Evolutionary conservation across 2,329 filamentous ascomycete species (phyloP).

Genomic region (Colletotrichum filicis): DNA sequence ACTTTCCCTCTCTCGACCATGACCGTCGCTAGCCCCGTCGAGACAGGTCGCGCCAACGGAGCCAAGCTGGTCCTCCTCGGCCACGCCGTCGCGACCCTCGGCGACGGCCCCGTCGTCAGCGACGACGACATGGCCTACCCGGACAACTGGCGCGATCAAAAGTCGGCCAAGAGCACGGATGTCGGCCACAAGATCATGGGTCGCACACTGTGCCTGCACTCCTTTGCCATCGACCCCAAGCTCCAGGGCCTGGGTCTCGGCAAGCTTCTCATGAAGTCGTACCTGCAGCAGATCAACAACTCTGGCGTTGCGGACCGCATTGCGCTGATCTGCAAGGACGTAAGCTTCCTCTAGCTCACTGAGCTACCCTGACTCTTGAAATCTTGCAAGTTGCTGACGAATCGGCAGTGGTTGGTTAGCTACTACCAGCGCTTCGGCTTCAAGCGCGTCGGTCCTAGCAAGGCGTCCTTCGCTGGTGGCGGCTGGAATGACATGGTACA

Average conservation of each 20-base stretch:
- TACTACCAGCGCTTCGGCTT: conserved; percentile 87
- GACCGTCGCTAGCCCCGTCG: conserved; percentile 65
- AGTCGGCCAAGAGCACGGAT: conserved; percentile 41
- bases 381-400: neutral
- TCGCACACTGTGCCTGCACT: conserved; percentile 83
- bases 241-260: conserved; percentile 81
- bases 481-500: conserved; percentile 85
- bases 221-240: conserved; percentile 80
- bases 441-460: conserved; percentile 73
- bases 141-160: conserved; percentile 69
- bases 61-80: conserved; percentile 74
- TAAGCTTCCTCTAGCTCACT: conserved; percentile 45
- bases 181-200: conserved; percentile 80
- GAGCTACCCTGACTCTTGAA: neutral
- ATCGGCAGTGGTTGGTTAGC: conserved; percentile 67
- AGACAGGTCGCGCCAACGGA: conserved; percentile 68
- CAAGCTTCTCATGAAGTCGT: conserved; percentile 78
- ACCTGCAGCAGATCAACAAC: conserved; percentile 79
- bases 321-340: conserved; percentile 80
- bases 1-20: conserved; percentile 64
- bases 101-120: conserved; percentile 69
- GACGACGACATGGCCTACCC: conserved; percentile 84
- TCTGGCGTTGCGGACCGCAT: conserved; percentile 77
- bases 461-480: conserved; percentile 79
- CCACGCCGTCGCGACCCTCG: conserved; percentile 82